A percentile compares a stretch with the other conserved stretches of the same genome.
Conservation (phyloP, 169 alveolate species). For the Babesia gibsoni region DNA sequence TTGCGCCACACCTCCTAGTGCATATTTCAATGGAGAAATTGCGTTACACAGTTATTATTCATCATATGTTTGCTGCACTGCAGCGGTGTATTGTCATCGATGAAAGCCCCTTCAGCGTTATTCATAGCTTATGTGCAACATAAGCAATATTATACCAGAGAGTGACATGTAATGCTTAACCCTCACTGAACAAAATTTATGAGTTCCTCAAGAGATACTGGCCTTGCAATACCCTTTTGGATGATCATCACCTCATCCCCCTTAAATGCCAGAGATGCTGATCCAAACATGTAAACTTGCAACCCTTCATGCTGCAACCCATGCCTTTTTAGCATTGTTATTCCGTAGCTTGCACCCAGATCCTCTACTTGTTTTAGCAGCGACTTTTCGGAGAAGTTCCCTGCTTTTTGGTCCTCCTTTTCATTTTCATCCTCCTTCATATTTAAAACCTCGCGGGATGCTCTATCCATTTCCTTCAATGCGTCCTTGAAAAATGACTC, state of each 20-base stretch:
- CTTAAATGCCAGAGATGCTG: neutral
- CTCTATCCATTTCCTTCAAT: slow-evolving; percentile 29
- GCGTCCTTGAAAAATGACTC: slow-evolving; percentile 35
- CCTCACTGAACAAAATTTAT: neutral
- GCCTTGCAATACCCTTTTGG: neutral
- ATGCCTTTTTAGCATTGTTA: neutral
- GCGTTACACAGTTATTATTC: too few relatives aligned
- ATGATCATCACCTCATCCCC: slow-evolving; percentile 23
- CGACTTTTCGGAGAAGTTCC: neutral
- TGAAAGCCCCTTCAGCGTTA: too few relatives aligned
- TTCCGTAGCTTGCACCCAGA: slow-evolving; percentile 11
- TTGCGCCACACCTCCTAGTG: too few relatives aligned
- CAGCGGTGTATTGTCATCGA: too few relatives aligned
- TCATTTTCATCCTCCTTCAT: neutral
- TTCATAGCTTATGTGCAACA: too few relatives aligned
- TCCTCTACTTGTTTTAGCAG: neutral
- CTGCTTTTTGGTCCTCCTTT: neutral
- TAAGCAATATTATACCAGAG: too few relatives aligned
- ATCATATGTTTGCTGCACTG: too few relatives aligned
- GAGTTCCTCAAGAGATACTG: slow-evolving; percentile 19
- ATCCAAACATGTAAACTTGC: slow-evolving; percentile 42
- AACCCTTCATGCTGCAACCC: slow-evolving; percentile 22
- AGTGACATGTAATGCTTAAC: too few relatives aligned
- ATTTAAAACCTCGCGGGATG: slow-evolving; percentile 14
- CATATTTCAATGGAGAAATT: too few relatives aligned